These are phyloP conservation scores for Aphanomyces cochlioides DNA, from an alignment of 352 stramenopile species.

Conservation along the genomic window DNA sequence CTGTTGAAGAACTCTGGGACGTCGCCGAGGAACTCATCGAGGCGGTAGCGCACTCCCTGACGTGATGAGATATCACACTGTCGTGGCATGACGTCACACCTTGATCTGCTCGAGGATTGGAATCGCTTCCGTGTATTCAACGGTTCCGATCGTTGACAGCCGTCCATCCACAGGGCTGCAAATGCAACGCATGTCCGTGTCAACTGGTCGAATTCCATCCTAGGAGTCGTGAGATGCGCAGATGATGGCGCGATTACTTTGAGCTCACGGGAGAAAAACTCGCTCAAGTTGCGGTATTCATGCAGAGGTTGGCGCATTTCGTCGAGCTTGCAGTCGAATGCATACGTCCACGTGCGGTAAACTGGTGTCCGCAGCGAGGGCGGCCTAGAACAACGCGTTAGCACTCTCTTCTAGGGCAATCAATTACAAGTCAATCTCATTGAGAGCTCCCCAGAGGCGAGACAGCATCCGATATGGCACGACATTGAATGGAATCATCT, in stretches of 20 bases:
- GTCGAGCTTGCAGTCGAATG: slow-evolving; percentile 79
- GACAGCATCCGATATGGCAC: slow-evolving; percentile 76
- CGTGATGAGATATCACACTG: not conserved
- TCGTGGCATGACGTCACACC: not conserved
- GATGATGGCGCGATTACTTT: slow-evolving; percentile 42
- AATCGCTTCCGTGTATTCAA: slow-evolving; percentile 44
- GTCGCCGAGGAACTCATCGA: slow-evolving; percentile 75
- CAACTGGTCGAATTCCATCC: slow-evolving; percentile 29
- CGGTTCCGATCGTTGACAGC: slow-evolving; percentile 53
- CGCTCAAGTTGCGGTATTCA: slow-evolving; percentile 67
- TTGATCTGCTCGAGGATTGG: slow-evolving; percentile 79
- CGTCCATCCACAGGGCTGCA: slow-evolving; percentile 61
- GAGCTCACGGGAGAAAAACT: slow-evolving; percentile 80
- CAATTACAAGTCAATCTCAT: slow-evolving; percentile 76
- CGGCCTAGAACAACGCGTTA: slow-evolving; percentile 37
- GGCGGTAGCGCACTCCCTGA: slow-evolving; percentile 59
- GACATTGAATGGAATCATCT: slow-evolving; percentile 64
- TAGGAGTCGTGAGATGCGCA: slow-evolving; percentile 1
- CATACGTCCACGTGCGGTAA: slow-evolving; percentile 77
- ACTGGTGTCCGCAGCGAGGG: slow-evolving; percentile 61
- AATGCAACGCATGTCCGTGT: slow-evolving; percentile 30
- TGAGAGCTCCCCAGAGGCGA: slow-evolving; percentile 67
- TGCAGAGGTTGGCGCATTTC: slow-evolving; percentile 79
- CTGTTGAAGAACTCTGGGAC: slow-evolving; percentile 57
- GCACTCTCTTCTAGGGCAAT: not conserved